Percentiles rank a stretch among this genome's conserved stretches.
Evolutionary conservation across 345 rosid species (phyloP).

Genomic region (Gynandropsis gynandra): DNA sequence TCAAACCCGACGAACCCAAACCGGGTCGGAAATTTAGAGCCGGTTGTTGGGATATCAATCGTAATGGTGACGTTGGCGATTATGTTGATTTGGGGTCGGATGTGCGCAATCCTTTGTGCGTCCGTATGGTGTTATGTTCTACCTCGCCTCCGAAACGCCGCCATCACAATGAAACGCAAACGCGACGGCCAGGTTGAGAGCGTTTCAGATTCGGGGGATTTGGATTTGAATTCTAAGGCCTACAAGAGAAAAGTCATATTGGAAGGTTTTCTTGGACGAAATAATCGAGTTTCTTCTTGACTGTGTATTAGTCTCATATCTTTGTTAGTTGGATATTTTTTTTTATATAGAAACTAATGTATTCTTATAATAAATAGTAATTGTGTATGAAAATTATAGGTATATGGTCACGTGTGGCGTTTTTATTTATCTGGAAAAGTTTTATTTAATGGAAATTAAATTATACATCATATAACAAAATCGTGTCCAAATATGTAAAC

Average conservation of each 20-base stretch:
- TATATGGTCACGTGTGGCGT: too few relatives aligned
- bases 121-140: conserved; percentile 49
- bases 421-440: too few relatives aligned
- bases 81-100: conserved; percentile 50
- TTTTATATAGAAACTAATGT: too few relatives aligned
- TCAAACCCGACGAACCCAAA: conserved; percentile 14
- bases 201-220: too few relatives aligned
- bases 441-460: too few relatives aligned
- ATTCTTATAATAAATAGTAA: too few relatives aligned
- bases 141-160: conserved; percentile 30
- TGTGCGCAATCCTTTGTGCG: conserved; percentile 60
- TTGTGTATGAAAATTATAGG: too few relatives aligned
- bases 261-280: conserved; percentile 67
- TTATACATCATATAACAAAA: too few relatives aligned
- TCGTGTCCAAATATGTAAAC: too few relatives aligned
- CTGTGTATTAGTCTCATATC: neutral
- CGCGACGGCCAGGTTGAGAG: neutral
- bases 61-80: conserved; percentile 44
- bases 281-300: conserved; percentile 25
- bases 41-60: conserved; percentile 48
- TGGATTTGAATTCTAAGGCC: conserved; percentile 41
- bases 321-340: too few relatives aligned
- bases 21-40: conserved; percentile 27
- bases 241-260: conserved; percentile 55
- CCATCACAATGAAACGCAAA: conserved; percentile 19